Percentiles rank a stretch among this genome's conserved stretches.
Evolutionary conservation across 257 asterid genomes (phyloP).

Genomic region (Solanum rostratum): DNA sequence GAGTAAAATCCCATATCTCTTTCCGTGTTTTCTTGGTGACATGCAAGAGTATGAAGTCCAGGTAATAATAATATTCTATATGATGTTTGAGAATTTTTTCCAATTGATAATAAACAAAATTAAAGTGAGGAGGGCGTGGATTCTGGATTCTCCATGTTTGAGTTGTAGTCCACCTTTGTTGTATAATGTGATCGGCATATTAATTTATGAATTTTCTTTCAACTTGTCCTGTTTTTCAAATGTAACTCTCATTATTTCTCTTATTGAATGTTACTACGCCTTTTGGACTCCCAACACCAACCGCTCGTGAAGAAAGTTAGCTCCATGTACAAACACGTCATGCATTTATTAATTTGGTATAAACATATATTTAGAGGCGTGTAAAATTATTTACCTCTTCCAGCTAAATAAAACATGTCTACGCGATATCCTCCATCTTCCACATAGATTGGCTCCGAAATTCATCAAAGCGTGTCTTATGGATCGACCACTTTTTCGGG

Average conservation of each 20-base stretch:
- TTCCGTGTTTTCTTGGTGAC: not conserved
- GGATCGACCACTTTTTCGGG: too few relatives aligned
- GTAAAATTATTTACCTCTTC: not conserved
- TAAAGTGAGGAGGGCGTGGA: conserved; percentile 1
- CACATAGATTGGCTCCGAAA: not conserved
- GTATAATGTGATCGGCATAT: not conserved
- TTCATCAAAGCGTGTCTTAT: not conserved
- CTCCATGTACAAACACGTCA: too few relatives aligned
- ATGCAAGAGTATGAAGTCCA: not conserved
- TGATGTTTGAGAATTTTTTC: not conserved
- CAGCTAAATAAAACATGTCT: not conserved
- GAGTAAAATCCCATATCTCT: conserved; percentile 4
- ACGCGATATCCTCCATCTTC: not conserved
- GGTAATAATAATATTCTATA: not conserved
- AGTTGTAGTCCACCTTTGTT: conserved; percentile 11
- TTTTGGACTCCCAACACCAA: not conserved
- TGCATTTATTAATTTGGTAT: too few relatives aligned
- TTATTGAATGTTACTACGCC: not conserved
- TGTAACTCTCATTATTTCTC: not conserved
- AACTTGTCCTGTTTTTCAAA: not conserved
- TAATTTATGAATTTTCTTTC: not conserved
- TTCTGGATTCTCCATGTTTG: conserved; percentile 22
- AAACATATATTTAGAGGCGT: not conserved
- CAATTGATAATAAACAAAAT: not conserved
- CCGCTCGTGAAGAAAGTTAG: not conserved